Conservation (phyloP, 2,329 filamentous ascomycete species). For the Neopestalotiopsis clavispora region DNA sequence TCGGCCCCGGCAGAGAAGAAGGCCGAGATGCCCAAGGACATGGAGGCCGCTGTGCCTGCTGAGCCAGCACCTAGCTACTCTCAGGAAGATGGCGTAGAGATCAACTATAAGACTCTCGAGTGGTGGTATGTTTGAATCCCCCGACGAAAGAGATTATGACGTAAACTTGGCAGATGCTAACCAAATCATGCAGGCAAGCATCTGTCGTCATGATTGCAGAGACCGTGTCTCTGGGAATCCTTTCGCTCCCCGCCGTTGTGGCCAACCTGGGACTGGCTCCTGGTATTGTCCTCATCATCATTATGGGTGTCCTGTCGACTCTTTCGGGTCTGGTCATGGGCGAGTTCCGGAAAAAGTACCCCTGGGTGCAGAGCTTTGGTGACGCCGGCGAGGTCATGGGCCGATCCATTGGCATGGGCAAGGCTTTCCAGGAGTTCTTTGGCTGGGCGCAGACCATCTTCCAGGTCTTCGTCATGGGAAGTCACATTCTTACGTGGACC, state of each 20-base stretch:
- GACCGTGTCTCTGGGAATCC: slow-evolving; percentile 55
- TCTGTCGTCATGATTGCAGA: slow-evolving; percentile 49
- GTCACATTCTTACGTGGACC: slow-evolving; percentile 70
- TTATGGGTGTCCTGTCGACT: slow-evolving; percentile 70
- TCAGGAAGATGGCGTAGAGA: slow-evolving; percentile 25
- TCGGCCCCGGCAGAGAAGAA: slow-evolving; percentile 6
- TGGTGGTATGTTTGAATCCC: slow-evolving; percentile 41
- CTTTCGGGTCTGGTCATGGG: slow-evolving; percentile 60
- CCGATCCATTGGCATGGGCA: slow-evolving; percentile 50
- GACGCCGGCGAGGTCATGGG: slow-evolving; percentile 67
- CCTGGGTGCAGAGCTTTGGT: slow-evolving; percentile 69
- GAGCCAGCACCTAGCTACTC: slow-evolving; percentile 19
- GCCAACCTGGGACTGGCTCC: slow-evolving; percentile 73
- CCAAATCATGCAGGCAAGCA: slow-evolving; percentile 43
- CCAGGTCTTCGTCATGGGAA: slow-evolving; percentile 71
- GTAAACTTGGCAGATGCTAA: neutral
- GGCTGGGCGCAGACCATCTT: slow-evolving; percentile 65
- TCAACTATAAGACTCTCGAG: slow-evolving; percentile 42
- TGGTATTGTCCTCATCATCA: slow-evolving; percentile 73
- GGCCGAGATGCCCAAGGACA: neutral
- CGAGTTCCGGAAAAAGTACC: slow-evolving; percentile 74
- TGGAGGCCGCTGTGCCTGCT: neutral
- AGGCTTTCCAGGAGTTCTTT: slow-evolving; percentile 61
- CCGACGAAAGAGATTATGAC: neutral
- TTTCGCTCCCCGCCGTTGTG: slow-evolving; percentile 78